A percentile compares a stretch with the other conserved stretches of the same genome.
These are phyloP conservation scores for Ballota nigra DNA, from an alignment of 257 asterid species.

Conservation along the genomic window DNA sequence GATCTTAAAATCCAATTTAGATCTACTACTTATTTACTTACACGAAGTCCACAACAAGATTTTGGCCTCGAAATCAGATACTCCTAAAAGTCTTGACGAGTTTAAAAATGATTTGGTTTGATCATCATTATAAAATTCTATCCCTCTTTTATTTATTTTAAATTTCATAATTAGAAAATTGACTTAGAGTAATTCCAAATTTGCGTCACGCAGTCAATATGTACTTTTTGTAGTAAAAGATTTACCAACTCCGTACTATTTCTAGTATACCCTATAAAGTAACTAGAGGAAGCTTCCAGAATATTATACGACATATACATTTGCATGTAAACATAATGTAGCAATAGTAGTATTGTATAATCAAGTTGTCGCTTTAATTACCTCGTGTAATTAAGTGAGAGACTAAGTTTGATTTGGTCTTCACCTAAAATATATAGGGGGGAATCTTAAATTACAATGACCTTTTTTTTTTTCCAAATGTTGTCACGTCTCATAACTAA, in stretches of 20 bases:
- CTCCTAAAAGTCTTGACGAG: background rate
- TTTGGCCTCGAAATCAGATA: background rate
- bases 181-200: background rate
- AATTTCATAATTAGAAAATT: background rate
- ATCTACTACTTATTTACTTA: background rate
- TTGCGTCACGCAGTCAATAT: slow-evolving; percentile 16
- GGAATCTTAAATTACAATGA: slow-evolving; percentile 12
- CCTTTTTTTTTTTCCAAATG: background rate
- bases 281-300: background rate
- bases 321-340: background rate
- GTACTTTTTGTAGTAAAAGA: background rate
- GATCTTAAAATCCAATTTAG: background rate
- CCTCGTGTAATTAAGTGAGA: background rate
- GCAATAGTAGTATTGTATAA: background rate
- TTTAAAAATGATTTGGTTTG: background rate
- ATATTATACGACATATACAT: background rate
- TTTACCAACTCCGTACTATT: slow-evolving; percentile 14
- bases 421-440: slow-evolving; percentile 10
- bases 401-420: slow-evolving; percentile 27
- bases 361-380: background rate
- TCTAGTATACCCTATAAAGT: background rate
- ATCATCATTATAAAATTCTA: background rate
- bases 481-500: background rate
- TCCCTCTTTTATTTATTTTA: background rate
- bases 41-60: background rate